Conservation (phyloP, 345 rosid genomes). For the Noccaea bulbosa region DNA sequence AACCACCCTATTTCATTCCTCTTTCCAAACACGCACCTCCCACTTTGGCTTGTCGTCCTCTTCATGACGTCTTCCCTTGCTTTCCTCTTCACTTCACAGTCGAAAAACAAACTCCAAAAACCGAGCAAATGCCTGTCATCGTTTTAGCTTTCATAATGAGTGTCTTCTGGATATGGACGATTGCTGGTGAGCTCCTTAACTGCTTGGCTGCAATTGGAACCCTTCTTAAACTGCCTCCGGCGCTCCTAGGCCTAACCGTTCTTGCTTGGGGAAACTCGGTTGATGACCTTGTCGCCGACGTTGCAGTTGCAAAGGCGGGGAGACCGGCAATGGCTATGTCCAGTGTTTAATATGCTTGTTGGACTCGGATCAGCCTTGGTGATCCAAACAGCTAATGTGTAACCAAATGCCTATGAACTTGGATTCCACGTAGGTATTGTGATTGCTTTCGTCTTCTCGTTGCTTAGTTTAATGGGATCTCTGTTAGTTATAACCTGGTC, state of each 20-base stretch:
- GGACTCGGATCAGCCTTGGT: constrained; percentile 89
- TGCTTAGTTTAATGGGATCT: constrained; percentile 91
- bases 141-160: constrained; percentile 83
- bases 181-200: constrained; percentile 89
- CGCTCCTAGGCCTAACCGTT: constrained; percentile 88
- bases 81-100: constrained; percentile 65
- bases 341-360: constrained; percentile 98
- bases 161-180: constrained; percentile 92
- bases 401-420: constrained; percentile 81
- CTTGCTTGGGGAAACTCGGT: constrained; percentile 99
- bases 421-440: constrained; percentile 80
- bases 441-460: constrained; percentile 87
- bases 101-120: constrained; percentile 85
- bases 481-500: constrained; percentile 88
- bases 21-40: constrained; percentile 68
- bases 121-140: constrained; percentile 71
- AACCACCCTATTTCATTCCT: constrained; percentile 84
- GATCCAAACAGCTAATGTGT: constrained; percentile 70
- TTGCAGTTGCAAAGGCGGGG: constrained; percentile 96
- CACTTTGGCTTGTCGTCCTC: constrained; percentile 80
- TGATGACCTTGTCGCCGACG: constrained; percentile 96
- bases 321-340: constrained; percentile 99
- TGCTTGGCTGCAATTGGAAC: constrained; percentile 83
- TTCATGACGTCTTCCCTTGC: constrained; percentile 73
- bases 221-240: constrained; percentile 75